Evolutionary conservation across 768 basidiomycete species (phyloP).

Genomic region (Leucocoprinus sp.): DNA sequence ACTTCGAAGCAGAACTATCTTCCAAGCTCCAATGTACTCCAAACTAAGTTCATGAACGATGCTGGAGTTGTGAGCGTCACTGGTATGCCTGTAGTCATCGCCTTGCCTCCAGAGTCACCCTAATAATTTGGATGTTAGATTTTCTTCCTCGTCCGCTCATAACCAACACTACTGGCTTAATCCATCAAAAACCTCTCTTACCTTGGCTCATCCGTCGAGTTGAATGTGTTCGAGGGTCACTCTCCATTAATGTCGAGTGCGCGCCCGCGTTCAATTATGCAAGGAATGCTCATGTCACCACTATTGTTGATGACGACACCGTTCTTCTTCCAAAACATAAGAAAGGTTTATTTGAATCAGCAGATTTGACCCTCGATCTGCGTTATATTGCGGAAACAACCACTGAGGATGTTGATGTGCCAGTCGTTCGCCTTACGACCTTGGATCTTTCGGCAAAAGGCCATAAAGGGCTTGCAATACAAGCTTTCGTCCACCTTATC

Average conservation of each 20-base stretch:
- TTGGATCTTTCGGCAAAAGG: slow-evolving; percentile 66
- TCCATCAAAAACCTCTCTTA: slow-evolving; percentile 51
- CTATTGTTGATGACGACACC: slow-evolving; percentile 39
- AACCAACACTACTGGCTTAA: slow-evolving; percentile 22
- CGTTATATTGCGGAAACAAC: slow-evolving; percentile 61
- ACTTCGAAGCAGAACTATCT: slow-evolving; percentile 78
- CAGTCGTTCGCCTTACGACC: slow-evolving; percentile 47
- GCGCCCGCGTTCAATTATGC: slow-evolving; percentile 98
- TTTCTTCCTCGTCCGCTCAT: slow-evolving; percentile 66
- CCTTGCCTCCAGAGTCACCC: neutral
- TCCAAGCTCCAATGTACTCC: slow-evolving; percentile 76
- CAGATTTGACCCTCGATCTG: slow-evolving; percentile 58
- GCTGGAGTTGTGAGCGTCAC: slow-evolving; percentile 81
- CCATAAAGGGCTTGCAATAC: slow-evolving; percentile 63
- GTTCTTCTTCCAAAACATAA: slow-evolving; percentile 28
- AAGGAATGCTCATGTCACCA: slow-evolving; percentile 60
- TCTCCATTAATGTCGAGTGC: slow-evolving; percentile 81
- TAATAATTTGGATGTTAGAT: slow-evolving; percentile 32
- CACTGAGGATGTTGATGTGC: slow-evolving; percentile 30
- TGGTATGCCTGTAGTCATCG: slow-evolving; percentile 31
- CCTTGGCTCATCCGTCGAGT: slow-evolving; percentile 82
- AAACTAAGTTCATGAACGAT: slow-evolving; percentile 89
- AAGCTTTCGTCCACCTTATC: slow-evolving; percentile 47
- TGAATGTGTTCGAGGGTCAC: slow-evolving; percentile 77
- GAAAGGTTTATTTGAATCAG: slow-evolving; percentile 58